These are phyloP conservation scores for Tetrahymena elliotti DNA, from an alignment of 73 alveolate species.

Conservation along the genomic window DNA sequence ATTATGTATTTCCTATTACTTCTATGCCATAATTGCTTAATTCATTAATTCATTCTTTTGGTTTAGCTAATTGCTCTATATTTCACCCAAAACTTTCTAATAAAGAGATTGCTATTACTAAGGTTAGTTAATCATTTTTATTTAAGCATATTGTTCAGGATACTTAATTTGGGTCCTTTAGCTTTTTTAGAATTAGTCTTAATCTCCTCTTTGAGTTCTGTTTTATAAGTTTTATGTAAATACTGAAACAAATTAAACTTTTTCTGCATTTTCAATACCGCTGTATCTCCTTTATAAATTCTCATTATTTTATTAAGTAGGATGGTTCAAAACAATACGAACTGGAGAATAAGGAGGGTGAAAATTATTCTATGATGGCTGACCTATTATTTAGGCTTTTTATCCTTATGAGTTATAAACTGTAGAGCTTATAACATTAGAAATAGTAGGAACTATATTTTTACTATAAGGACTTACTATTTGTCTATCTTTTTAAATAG, in stretches of 20 bases:
- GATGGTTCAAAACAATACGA: background rate
- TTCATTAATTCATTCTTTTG: background rate
- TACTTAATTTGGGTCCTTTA: background rate
- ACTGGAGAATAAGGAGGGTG: background rate
- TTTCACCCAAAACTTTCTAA: background rate
- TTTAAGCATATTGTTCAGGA: background rate
- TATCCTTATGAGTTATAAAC: background rate
- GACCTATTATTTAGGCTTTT: background rate
- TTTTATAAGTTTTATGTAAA: background rate
- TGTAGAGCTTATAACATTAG: background rate
- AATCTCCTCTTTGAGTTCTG: background rate
- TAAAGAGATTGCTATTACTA: background rate
- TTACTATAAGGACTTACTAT: background rate
- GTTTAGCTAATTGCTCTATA: background rate
- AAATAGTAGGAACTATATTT: background rate
- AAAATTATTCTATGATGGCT: background rate
- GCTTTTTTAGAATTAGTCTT: background rate
- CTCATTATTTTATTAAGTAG: background rate
- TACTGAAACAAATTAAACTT: background rate
- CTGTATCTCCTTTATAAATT: background rate
- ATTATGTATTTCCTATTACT: background rate
- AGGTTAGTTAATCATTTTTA: background rate
- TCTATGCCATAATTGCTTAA: background rate
- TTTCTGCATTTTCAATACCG: background rate
- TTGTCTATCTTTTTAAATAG: background rate